phyloP scores from a whole-genome alignment of 2,329 filamentous ascomycete species.

The Zymoseptoria crescenta region DNA sequence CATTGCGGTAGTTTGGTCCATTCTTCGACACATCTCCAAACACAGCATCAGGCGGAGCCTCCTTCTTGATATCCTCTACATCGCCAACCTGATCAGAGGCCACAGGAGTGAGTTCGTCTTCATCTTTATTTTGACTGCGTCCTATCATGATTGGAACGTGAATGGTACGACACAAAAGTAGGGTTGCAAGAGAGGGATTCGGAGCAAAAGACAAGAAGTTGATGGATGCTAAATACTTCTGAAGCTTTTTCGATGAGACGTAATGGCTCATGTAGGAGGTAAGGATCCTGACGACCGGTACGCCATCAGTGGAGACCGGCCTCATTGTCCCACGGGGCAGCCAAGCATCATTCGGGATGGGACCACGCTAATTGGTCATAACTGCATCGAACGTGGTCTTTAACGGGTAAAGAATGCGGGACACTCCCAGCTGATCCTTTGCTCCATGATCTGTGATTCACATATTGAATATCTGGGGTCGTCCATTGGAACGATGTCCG shows the following conservation, averaged over 20 bases:
- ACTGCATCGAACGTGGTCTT: neutral
- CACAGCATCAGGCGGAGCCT: constrained; percentile 9
- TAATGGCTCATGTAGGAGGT: neutral
- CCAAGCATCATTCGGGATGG: neutral
- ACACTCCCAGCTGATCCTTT: neutral
- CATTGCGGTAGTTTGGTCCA: constrained; percentile 18
- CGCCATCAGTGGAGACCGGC: neutral
- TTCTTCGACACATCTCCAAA: constrained; percentile 13
- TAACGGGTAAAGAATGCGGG: neutral
- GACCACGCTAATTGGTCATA: neutral
- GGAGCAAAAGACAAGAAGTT: neutral
- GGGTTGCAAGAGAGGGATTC: neutral
- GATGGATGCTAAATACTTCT: neutral
- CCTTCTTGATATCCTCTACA: constrained; percentile 6
- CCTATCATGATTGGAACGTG: neutral
- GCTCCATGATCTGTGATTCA: neutral
- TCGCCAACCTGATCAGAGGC: constrained; percentile 11
- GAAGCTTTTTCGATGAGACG: neutral
- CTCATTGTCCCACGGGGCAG: neutral
- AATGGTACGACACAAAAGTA: neutral
- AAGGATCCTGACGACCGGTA: neutral
- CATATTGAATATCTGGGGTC: neutral
- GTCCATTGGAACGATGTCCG: neutral
- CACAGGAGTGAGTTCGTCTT: constrained; percentile 10
- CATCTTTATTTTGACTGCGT: neutral